Evolutionary conservation across 106 monocot species (phyloP).

Genomic region (Dioscorea dumetorum): DNA sequence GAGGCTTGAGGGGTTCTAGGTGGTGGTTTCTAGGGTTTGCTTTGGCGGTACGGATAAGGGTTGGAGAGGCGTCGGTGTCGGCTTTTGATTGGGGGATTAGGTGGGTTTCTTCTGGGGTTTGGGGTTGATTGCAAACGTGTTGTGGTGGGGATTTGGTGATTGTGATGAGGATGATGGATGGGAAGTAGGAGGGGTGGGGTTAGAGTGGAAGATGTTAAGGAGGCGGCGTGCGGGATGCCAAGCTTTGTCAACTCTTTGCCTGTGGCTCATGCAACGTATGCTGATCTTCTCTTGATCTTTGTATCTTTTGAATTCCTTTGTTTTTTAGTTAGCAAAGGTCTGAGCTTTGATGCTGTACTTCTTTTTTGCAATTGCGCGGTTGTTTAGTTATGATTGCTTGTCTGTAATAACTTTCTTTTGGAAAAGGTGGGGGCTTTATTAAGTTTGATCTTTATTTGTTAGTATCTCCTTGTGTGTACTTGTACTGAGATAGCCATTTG

Average conservation of each 20-base stretch:
- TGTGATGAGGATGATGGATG: constrained; percentile 24
- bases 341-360: too few relatives aligned
- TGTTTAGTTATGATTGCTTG: too few relatives aligned
- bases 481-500: too few relatives aligned
- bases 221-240: constrained; percentile 18
- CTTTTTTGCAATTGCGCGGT: too few relatives aligned
- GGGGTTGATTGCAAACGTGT: neutral
- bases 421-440: too few relatives aligned
- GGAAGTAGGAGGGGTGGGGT: constrained; percentile 20
- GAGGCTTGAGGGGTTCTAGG: neutral
- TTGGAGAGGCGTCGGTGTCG: neutral
- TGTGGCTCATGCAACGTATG: neutral
- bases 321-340: neutral
- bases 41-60: constrained; percentile 3
- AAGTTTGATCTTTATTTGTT: too few relatives aligned
- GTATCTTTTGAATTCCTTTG: neutral
- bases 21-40: neutral
- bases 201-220: constrained; percentile 21
- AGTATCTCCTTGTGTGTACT: too few relatives aligned
- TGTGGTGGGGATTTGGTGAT: constrained; percentile 2
- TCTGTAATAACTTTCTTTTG: too few relatives aligned
- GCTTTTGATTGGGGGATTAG: neutral
- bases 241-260: constrained; percentile 19
- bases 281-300: neutral
- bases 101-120: neutral